Evolutionary conservation across 176 grass and related monocot genomes (phyloP).

Genomic region (Carex parvula): DNA sequence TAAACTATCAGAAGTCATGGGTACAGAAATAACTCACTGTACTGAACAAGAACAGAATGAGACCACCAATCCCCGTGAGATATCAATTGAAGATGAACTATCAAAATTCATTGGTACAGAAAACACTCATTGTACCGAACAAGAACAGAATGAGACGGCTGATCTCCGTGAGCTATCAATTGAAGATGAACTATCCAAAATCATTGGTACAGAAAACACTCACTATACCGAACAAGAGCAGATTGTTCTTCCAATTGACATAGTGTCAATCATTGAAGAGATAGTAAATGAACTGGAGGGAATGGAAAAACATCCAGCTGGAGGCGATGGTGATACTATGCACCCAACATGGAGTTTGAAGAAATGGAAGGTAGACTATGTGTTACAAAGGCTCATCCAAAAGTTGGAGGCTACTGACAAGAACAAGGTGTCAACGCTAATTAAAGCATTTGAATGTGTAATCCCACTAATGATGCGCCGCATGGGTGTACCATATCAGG

Average conservation of each 20-base stretch:
- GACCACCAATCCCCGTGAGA: neutral
- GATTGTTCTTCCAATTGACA: neutral
- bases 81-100: conserved; percentile 19
- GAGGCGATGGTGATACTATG: neutral
- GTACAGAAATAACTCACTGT: neutral
- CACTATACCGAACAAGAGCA: neutral
- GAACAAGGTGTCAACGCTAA: conserved; percentile 19
- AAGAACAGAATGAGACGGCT: conserved; percentile 17
- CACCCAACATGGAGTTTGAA: conserved; percentile 12
- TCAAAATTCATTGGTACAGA: conserved; percentile 1
- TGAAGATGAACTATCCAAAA: conserved; percentile 20
- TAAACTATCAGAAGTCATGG: conserved; percentile 6
- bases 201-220: neutral
- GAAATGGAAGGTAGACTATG: conserved; percentile 30
- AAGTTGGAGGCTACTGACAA: conserved; percentile 15
- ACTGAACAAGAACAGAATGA: conserved; percentile 7
- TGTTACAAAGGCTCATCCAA: conserved; percentile 1
- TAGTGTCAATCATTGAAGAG: conserved; percentile 14
- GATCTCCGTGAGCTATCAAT: conserved; percentile 10
- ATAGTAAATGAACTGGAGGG: conserved; percentile 18
- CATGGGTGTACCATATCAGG: neutral
- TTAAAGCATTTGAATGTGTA: conserved; percentile 24
- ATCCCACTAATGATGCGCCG: neutral
- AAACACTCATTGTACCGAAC: neutral
- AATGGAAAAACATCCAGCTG: neutral